Base-by-base conservation (phyloP, 2,329 filamentous ascomycete genomes). In the Penicillium thymicola region DNA sequence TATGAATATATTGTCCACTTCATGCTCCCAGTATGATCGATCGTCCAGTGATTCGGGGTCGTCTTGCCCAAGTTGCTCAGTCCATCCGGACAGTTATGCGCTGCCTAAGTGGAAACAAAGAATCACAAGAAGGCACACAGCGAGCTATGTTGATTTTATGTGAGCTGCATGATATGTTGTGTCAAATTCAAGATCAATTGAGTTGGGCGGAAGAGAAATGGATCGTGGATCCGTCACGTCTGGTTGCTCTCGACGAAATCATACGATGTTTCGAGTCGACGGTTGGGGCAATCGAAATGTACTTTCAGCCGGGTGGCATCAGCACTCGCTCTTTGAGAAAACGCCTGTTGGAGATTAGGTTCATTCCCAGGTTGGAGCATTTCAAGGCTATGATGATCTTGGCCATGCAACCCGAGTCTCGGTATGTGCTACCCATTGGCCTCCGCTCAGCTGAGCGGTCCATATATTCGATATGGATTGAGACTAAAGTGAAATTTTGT, bases 251-350 rank as follows among this genome's bases (percentile, higher is more conserved):
- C 4, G 57, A 57, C 4, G 67, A 71, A 34, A 18, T 69, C 4
- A 53, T 70, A 0, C n/a, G 21, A 0, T 65, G 50, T 28, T 69
- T 69, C 25, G 63, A 59, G 11, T 59, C 57, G 10, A 70, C 59
- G 0, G 59, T 70, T 36, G 59, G 60, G 25, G 52, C 65, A 0
- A 63, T 72, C 27, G 68, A 71, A 53, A 9, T 66, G 0, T 68
- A 71, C 32, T 66, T 72, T 27, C 70, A 72, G 34, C 69, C 70
- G 0, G 70, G 69, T 8, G 70, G 69, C 3, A 65, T 71, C 9
- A 65, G 65, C 10, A 57, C 61, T 16, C 44, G 54, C 2, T 65
- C 60, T 6, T 70, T 66, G 25, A 55, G 67, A 13, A 71, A 68
- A 18, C 56, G 55, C 14, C 54, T 72, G 9, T 36, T 72, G 30